Percentiles rank a stretch among this genome's conserved stretches.
Evolutionary conservation across 129 eudicot species (phyloP).

Genomic region (Tagetes patula): DNA sequence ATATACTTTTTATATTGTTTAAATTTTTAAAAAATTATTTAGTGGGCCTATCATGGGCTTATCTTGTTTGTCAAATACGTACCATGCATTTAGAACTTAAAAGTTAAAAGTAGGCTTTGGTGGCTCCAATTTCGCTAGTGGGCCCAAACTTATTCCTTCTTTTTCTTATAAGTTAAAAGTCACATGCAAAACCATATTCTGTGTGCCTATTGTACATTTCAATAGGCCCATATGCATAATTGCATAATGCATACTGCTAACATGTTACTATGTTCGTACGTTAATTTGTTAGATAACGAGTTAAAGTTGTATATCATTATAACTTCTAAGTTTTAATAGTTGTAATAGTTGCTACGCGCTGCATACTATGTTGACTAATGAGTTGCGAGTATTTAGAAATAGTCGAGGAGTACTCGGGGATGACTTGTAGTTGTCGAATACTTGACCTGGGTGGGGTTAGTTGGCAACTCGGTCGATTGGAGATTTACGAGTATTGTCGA

Average conservation of each 20-base stretch:
- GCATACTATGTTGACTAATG: too few relatives aligned
- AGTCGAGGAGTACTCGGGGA: too few relatives aligned
- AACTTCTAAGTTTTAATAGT: too few relatives aligned
- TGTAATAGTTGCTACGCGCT: too few relatives aligned
- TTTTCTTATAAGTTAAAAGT: slow-evolving; percentile 8
- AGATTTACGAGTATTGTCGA: too few relatives aligned
- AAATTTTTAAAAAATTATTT: background rate
- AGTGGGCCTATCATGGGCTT: background rate
- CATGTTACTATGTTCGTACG: too few relatives aligned
- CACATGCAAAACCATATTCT: background rate
- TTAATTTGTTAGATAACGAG: background rate
- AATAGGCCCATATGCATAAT: background rate
- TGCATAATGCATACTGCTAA: background rate
- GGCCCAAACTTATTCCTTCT: background rate
- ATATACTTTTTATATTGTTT: background rate
- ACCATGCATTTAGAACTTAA: background rate
- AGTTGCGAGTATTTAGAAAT: too few relatives aligned
- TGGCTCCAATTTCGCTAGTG: background rate
- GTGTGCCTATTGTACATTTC: background rate
- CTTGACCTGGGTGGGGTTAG: too few relatives aligned
- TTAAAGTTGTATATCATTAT: background rate
- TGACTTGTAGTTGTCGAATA: too few relatives aligned
- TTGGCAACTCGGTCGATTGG: too few relatives aligned
- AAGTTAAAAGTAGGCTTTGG: background rate
- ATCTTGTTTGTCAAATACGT: background rate